Evolutionary conservation across 108 stramenopile species (phyloP).

Genomic region (Nitzschia palea): DNA sequence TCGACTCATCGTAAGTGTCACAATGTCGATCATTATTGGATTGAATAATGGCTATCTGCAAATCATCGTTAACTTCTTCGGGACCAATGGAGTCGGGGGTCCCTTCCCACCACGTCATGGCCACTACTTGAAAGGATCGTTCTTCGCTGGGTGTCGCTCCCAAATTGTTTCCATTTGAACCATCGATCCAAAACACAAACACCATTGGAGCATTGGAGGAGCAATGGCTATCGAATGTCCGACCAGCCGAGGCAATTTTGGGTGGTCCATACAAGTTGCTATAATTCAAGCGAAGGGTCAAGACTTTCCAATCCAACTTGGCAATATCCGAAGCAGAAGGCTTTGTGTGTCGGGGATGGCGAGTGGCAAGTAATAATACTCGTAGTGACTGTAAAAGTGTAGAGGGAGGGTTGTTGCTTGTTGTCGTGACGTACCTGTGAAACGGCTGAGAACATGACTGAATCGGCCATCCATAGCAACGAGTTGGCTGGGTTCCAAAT

Average conservation of each 20-base stretch:
- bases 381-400: too few relatives aligned
- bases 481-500: constrained; percentile 18
- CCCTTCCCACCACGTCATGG: constrained; percentile 52
- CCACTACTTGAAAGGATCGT: constrained; percentile 32
- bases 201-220: constrained; percentile 20
- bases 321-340: background rate
- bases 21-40: constrained; percentile 24
- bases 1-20: too few relatives aligned
- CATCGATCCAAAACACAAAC: constrained; percentile 24
- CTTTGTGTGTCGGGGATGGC: too few relatives aligned
- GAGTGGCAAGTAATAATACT: too few relatives aligned
- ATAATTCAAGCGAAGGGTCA: constrained; percentile 30
- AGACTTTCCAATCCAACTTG: constrained; percentile 38
- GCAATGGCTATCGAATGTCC: constrained; percentile 34
- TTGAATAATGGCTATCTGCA: constrained; percentile 35
- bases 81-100: background rate
- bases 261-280: constrained; percentile 23
- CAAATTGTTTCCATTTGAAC: constrained; percentile 36
- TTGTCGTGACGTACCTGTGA: constrained; percentile 9
- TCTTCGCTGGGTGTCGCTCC: constrained; percentile 32
- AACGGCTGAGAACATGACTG: constrained; percentile 21
- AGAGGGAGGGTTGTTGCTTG: too few relatives aligned
- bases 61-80: constrained; percentile 21
- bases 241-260: constrained; percentile 13
- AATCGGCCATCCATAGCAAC: constrained; percentile 15